Conservation (phyloP, 73 alveolate species). For the Durusdinium trenchii region DNA sequence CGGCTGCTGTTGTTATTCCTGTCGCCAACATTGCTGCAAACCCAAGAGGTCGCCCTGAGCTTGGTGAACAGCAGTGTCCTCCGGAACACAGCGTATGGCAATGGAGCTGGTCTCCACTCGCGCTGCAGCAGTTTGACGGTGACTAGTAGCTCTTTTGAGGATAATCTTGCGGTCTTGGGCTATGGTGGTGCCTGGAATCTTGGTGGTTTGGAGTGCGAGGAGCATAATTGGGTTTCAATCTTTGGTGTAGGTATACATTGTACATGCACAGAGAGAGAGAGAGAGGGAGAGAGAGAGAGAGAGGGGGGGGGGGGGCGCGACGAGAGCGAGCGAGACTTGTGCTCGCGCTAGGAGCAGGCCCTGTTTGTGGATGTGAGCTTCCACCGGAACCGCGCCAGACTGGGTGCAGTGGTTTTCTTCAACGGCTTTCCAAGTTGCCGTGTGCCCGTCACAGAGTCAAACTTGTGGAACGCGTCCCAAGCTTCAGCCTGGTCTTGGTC, state of each 20-base stretch:
- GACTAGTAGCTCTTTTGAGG: background rate
- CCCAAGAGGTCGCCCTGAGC: background rate
- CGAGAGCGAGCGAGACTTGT: background rate
- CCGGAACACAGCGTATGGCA: background rate
- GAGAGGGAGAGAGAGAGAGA: no score
- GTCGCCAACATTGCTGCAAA: no score
- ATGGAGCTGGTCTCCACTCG: conserved; percentile 16
- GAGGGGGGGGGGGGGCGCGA: no score
- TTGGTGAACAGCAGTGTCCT: background rate
- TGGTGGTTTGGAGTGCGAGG: background rate
- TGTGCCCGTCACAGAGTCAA: background rate
- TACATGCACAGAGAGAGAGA: no score
- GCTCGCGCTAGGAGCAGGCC: background rate
- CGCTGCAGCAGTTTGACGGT: background rate
- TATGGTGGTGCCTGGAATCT: conserved; percentile 54
- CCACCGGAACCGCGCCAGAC: background rate
- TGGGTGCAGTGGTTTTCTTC: conserved; percentile 41
- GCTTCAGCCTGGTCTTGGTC: conserved; percentile 50
- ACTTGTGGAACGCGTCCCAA: background rate
- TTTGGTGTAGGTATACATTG: no score
- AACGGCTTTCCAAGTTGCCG: conserved; percentile 22
- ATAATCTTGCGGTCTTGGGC: background rate
- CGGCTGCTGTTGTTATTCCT: no score
- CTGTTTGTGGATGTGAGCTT: conserved; percentile 18
- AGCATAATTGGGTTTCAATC: background rate